Evolutionary conservation across 2,329 filamentous ascomycete genomes (phyloP), one percentile per base, ranked within the genome.

Genomic region (Paracorniculantispora psalliotae): DNA sequence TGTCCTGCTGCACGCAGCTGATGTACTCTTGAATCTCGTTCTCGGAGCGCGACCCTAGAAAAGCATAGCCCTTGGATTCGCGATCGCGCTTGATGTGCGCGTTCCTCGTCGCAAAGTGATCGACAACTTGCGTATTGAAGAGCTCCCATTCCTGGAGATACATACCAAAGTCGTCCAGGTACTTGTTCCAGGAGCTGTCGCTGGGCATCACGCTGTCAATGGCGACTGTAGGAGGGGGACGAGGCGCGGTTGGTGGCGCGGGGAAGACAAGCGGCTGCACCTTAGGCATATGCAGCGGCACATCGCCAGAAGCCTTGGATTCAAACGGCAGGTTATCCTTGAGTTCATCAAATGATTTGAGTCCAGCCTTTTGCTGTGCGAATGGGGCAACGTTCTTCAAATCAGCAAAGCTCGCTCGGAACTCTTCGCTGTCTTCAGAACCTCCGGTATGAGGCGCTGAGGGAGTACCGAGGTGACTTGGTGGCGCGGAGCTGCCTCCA

Each of bases 1-100:
- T 80, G 67, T 92, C 89, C 70, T 90, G 83, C 63, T 82, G 80
- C 58, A 88, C 72, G 68, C 82, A 83, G 39, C 73, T 74, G 60
- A 84, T 69, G 68, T 91, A 91, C 58, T 81, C 79, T 17, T 75
- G 68, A 25, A 86, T 77, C 0, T 81, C 84, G 1, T 65, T 63
- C 41, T 80, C 73, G 25, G 78, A 70, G 1, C 69, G 68, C 9
- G 71, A 66, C 30, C 73, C 72, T 19, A 84, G 67, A 70, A 81
- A 84, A 1, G 66, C 67, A 43, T 75, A 73, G 12, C 77, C 79
- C 55, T 79, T 77, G 21, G 73, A 67, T 44, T 70, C 65, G 61
- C 77, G 72, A 25, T 72, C 72, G 28, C 67, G 66, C 21, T 70
- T 68, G 35, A 79, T 73, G 37, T 78, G 69, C 1, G 70, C 69